A percentile compares a stretch with the other conserved stretches of the same genome.
Evolutionary conservation across 2,329 filamentous ascomycete species (phyloP).

Genomic region (Botrytis porri): DNA sequence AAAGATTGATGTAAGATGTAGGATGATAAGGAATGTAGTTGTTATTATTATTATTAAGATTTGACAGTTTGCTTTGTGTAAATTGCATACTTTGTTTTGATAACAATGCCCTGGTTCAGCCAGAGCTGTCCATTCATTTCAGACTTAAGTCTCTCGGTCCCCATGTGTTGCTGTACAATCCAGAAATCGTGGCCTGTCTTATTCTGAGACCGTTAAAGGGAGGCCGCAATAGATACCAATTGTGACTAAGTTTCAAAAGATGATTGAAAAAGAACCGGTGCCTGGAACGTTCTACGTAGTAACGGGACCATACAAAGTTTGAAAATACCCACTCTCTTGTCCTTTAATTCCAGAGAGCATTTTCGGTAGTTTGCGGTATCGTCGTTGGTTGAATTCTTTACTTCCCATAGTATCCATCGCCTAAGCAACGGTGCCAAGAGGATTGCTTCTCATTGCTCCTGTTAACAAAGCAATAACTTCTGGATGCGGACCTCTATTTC

Average conservation of each 20-base stretch:
- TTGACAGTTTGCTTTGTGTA: neutral
- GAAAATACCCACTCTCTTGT: neutral
- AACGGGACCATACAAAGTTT: neutral
- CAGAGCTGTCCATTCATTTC: too few species aligned
- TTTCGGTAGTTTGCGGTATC: neutral
- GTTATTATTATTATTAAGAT: neutral
- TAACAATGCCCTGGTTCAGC: neutral
- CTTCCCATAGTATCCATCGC: neutral
- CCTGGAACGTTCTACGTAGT: fast-evolving
- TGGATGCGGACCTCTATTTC: neutral
- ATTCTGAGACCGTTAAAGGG: neutral
- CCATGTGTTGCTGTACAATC: neutral
- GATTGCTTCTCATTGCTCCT: neutral
- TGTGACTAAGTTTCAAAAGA: neutral
- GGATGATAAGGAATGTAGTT: neutral
- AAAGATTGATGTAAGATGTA: neutral
- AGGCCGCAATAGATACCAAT: neutral
- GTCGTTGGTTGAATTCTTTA: neutral
- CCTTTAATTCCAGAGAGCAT: neutral
- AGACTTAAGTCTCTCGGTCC: neutral
- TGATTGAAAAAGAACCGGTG: neutral
- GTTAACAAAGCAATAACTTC: neutral
- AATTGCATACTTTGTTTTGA: neutral
- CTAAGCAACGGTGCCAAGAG: neutral
- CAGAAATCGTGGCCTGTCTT: neutral